A percentile compares a stretch with the other conserved stretches of the same genome.
Conservation (phyloP, 345 rosid genomes). For the Gossypium raimondii region DNA sequence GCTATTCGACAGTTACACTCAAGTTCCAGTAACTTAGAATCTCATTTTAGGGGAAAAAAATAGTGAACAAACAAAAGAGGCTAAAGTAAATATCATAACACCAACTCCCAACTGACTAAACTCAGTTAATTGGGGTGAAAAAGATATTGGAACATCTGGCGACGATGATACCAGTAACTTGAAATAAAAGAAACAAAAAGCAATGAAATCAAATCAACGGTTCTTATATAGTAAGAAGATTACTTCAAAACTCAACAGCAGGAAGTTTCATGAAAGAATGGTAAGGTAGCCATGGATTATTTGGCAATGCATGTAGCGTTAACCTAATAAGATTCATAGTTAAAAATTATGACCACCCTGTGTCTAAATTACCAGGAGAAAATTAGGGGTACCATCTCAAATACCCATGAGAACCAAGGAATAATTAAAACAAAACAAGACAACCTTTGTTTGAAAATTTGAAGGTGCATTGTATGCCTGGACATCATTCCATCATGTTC, state of each 20-base stretch:
- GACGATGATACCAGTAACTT: neutral
- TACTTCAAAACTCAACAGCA: constrained; percentile 12
- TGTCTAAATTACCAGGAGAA: constrained; percentile 11
- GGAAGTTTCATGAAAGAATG: constrained; percentile 37
- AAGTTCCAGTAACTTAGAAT: too few relatives aligned
- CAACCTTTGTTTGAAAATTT: constrained; percentile 20
- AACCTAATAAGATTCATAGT: constrained; percentile 25
- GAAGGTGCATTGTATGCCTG: constrained; percentile 28
- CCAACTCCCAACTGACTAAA: too few relatives aligned
- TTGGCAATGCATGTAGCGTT: constrained; percentile 28
- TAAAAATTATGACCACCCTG: constrained; percentile 27
- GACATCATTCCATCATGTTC: constrained; percentile 37
- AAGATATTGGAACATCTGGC: neutral
- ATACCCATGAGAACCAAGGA: constrained; percentile 18
- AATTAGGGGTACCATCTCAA: neutral
- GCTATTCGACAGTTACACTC: too few relatives aligned
- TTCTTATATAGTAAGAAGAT: constrained; percentile 10
- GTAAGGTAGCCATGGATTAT: constrained; percentile 35
- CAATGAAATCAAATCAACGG: neutral
- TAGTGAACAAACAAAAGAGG: too few relatives aligned
- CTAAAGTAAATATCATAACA: too few relatives aligned
- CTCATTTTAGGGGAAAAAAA: too few relatives aligned
- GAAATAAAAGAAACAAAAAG: neutral
- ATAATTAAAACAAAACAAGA: constrained; percentile 29
- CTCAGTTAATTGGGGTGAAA: neutral